Percentiles rank a stretch among this genome's conserved stretches.
These are phyloP conservation scores for Plectosphaerella plurivora DNA, from an alignment of 2,329 filamentous ascomycete genomes.

Conservation along the genomic window DNA sequence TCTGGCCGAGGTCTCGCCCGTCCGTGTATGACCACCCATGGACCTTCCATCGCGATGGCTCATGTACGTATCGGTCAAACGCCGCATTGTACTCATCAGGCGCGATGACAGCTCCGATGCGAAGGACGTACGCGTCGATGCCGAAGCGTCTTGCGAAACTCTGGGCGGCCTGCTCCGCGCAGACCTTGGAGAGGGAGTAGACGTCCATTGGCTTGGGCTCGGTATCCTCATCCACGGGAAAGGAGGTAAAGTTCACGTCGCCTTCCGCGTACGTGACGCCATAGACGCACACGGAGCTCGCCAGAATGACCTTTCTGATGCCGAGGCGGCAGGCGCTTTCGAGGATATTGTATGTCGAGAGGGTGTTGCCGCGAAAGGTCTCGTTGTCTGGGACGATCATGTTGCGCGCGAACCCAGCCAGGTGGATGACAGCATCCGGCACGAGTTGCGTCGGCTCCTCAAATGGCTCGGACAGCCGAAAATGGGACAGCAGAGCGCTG, in stretches of 20 bases:
- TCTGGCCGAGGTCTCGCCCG: slow-evolving; percentile 56
- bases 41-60: slow-evolving; percentile 45
- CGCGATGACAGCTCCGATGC: slow-evolving; percentile 58
- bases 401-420: slow-evolving; percentile 54
- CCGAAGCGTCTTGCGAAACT: slow-evolving; percentile 52
- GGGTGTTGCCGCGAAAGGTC: slow-evolving; percentile 52
- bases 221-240: slow-evolving; percentile 55
- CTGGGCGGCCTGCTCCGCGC: slow-evolving; percentile 51
- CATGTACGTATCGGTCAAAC: slow-evolving; percentile 45
- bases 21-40: slow-evolving; percentile 63
- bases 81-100: slow-evolving; percentile 54
- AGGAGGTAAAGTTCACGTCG: slow-evolving; percentile 50
- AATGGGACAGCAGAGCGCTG: slow-evolving; percentile 39
- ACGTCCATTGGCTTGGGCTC: slow-evolving; percentile 58
- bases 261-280: slow-evolving; percentile 59
- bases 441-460: slow-evolving; percentile 24
- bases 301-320: slow-evolving; percentile 58
- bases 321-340: slow-evolving; percentile 59
- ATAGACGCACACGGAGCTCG: slow-evolving; percentile 55
- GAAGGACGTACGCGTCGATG: slow-evolving; percentile 54
- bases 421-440: slow-evolving; percentile 60
- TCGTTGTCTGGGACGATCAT: slow-evolving; percentile 59
- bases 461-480: slow-evolving; percentile 30
- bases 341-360: slow-evolving; percentile 56
- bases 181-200: slow-evolving; percentile 57